Evolutionary conservation across 805 yeast genomes (phyloP).

Genomic region (Wickerhamomyces pijperi): DNA sequence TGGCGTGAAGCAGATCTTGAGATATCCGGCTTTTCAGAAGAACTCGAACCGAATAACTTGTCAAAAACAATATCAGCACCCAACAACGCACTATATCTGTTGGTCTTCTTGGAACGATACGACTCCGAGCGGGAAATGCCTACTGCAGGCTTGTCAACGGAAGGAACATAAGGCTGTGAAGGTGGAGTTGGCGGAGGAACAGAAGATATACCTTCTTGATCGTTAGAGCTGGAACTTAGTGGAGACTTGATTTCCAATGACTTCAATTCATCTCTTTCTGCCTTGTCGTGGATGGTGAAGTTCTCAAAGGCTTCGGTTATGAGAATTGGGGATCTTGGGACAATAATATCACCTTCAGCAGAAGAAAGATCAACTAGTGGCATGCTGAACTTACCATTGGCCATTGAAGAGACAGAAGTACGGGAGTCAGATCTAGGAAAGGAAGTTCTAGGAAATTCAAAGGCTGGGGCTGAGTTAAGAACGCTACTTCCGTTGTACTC

Average conservation of each 20-base stretch:
- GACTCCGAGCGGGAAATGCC: neutral
- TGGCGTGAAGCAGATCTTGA: constrained; percentile 3
- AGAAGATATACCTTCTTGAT: neutral
- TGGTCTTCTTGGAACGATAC: constrained; percentile 8
- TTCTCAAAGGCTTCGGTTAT: constrained; percentile 3
- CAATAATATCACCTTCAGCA: constrained; percentile 27
- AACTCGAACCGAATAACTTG: constrained; percentile 16
- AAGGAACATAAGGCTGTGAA: neutral
- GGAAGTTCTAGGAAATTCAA: constrained; percentile 8
- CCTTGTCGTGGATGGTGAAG: neutral
- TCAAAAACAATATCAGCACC: constrained; percentile 20
- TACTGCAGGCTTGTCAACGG: neutral
- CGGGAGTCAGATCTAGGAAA: constrained; percentile 28
- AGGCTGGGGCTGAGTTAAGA: constrained; percentile 10
- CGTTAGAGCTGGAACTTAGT: neutral
- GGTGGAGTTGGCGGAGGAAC: neutral
- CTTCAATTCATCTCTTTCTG: neutral
- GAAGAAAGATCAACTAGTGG: constrained; percentile 24
- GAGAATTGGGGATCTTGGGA: constrained; percentile 18
- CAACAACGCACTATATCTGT: constrained; percentile 19
- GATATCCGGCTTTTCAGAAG: neutral
- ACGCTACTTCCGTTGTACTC: neutral
- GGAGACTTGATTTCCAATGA: neutral
- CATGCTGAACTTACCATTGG: constrained; percentile 21
- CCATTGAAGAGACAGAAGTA: constrained; percentile 26